Percentiles rank a stretch among this genome's conserved stretches.
These are phyloP conservation scores for Trichoderma gracile DNA, from an alignment of 2,329 filamentous ascomycete species.

Conservation along the genomic window DNA sequence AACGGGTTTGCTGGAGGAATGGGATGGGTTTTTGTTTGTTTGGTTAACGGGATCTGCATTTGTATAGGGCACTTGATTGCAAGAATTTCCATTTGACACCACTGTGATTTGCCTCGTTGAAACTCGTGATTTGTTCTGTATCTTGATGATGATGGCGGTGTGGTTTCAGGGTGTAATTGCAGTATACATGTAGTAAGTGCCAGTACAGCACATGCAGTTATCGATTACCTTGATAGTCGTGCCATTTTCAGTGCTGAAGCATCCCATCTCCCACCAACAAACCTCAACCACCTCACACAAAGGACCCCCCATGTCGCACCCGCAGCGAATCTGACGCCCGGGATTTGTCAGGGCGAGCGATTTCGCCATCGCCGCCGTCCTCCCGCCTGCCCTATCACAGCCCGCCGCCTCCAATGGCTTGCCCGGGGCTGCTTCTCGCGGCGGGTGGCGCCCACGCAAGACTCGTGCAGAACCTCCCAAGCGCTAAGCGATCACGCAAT, in stretches of 20 bases:
- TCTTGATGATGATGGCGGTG: too few species aligned
- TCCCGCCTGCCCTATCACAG: conserved; percentile 7
- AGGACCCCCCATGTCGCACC: background rate
- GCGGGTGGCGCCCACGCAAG: conserved; percentile 24
- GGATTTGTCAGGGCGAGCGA: conserved; percentile 32
- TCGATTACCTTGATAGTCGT: too few species aligned
- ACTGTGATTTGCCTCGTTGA: too few species aligned
- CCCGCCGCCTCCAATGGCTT: too few species aligned
- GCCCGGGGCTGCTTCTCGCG: background rate
- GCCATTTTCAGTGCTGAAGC: background rate
- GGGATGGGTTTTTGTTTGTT: background rate
- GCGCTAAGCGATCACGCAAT: conserved; percentile 42
- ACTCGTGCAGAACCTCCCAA: conserved; percentile 23
- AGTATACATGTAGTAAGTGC: too few species aligned
- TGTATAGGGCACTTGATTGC: too few species aligned
- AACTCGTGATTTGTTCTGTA: too few species aligned
- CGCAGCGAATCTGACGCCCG: conserved; percentile 29
- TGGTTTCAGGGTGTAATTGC: too few species aligned
- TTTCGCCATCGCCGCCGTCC: conserved; percentile 30
- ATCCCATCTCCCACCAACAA: background rate
- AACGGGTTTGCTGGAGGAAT: background rate
- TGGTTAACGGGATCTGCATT: background rate
- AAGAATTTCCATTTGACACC: too few species aligned
- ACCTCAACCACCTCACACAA: background rate
- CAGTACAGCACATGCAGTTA: too few species aligned